phyloP scores from a whole-genome alignment of 2,329 filamentous ascomycete species.

The Ophiostoma novo-ulmi region DNA sequence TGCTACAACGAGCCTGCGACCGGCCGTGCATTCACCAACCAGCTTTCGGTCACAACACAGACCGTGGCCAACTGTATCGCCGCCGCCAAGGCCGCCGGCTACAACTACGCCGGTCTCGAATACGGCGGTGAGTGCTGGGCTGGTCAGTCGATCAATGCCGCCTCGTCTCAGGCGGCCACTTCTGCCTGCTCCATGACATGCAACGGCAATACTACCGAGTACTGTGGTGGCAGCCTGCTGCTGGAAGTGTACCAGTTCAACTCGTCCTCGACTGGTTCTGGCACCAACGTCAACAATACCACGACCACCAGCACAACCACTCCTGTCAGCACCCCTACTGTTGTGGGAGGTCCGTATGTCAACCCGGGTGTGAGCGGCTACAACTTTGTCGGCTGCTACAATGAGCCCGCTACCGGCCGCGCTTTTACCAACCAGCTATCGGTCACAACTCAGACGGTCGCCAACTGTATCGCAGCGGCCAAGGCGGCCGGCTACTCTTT shows the following conservation, averaged over 20 bases:
- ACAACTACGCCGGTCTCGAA: constrained; percentile 46
- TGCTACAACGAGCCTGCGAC: constrained; percentile 34
- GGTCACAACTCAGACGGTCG: constrained; percentile 27
- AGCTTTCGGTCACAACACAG: constrained; percentile 20
- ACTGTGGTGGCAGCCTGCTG: constrained; percentile 25
- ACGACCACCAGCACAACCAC: not conserved
- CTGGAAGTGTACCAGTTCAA: constrained; percentile 26
- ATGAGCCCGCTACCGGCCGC: constrained; percentile 27
- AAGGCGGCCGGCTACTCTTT: constrained; percentile 32
- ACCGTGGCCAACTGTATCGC: constrained; percentile 28
- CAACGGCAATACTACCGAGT: constrained; percentile 28
- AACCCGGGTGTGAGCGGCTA: constrained; percentile 36
- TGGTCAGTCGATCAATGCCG: constrained; percentile 28
- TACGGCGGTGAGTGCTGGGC: constrained; percentile 42
- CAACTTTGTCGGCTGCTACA: constrained; percentile 36
- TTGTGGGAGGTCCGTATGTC: constrained; percentile 29
- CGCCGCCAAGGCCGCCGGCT: not conserved
- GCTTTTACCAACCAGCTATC: constrained; percentile 26
- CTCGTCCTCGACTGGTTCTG: constrained; percentile 20
- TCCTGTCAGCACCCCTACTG: too few relatives aligned
- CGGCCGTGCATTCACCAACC: constrained; percentile 27
- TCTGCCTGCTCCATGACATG: constrained; percentile 33
- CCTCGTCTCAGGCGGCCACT: constrained; percentile 26
- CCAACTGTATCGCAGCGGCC: constrained; percentile 17
- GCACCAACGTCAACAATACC: not conserved